phyloP scores from a whole-genome alignment of 257 asterid species.

The Solanum paucissectum region DNA sequence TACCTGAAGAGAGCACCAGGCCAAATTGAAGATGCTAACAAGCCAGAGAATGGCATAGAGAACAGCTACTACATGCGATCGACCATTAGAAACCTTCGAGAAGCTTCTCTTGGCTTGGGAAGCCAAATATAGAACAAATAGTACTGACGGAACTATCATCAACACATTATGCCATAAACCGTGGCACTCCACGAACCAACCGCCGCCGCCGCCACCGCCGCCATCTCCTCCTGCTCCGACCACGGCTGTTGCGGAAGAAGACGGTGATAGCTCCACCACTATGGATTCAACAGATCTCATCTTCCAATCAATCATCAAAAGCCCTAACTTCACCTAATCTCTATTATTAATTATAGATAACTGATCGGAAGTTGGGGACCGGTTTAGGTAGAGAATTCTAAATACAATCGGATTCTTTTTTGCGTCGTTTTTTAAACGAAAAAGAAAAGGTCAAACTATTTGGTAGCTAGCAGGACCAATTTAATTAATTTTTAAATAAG shows the following conservation, averaged over 20 bases:
- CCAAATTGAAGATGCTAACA: constrained; percentile 27
- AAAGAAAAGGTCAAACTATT: background rate
- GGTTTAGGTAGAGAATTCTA: background rate
- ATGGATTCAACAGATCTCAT: constrained; percentile 3
- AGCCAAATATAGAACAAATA: constrained; percentile 22
- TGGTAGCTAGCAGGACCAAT: background rate
- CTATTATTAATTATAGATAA: background rate
- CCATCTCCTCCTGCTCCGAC: background rate
- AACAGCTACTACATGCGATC: constrained; percentile 24
- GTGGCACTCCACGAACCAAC: constrained; percentile 23
- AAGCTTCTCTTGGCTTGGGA: constrained; percentile 26
- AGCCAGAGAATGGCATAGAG: constrained; percentile 31
- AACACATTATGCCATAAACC: constrained; percentile 23
- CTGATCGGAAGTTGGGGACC: background rate
- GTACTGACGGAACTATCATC: constrained; percentile 17
- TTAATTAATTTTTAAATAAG: too few relatives aligned
- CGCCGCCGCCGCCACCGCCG: background rate
- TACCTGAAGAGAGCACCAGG: constrained; percentile 39
- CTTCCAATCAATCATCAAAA: background rate
- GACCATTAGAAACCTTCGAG: constrained; percentile 22
- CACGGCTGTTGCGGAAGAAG: background rate
- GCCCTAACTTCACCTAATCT: background rate
- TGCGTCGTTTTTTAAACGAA: background rate
- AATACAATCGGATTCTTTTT: background rate
- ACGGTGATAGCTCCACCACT: constrained; percentile 1